A percentile compares a stretch with the other conserved stretches of the same genome.
Evolutionary conservation across 148 eudicot species (phyloP).

Genomic region (Fallopia convolvulus): DNA sequence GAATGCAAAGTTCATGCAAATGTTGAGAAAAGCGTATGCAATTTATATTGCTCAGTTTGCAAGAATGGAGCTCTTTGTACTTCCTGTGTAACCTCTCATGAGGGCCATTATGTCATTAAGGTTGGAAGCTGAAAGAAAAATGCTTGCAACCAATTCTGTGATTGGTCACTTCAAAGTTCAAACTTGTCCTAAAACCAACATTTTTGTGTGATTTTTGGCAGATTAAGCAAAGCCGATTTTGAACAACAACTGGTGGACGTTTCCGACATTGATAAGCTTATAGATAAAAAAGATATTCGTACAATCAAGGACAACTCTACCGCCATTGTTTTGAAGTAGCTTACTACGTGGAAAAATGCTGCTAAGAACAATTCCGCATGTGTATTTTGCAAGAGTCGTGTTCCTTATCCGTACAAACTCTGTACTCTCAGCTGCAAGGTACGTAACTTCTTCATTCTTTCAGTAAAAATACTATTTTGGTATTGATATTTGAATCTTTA

Average conservation of each 20-base stretch:
- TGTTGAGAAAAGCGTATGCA: background rate
- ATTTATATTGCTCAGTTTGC: background rate
- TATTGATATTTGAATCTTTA: background rate
- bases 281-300: background rate
- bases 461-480: background rate
- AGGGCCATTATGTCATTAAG: slow-evolving; percentile 1
- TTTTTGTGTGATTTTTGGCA: background rate
- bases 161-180: background rate
- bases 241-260: background rate
- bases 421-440: slow-evolving; percentile 9
- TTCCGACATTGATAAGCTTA: background rate
- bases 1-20: background rate
- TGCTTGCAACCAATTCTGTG: background rate
- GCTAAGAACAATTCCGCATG: background rate
- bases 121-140: background rate
- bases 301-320: background rate
- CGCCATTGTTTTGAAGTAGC: background rate
- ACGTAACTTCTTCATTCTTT: background rate
- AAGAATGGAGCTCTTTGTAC: background rate
- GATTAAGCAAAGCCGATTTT: background rate
- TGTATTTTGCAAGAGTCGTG: slow-evolving; percentile 3
- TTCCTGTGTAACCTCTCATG: slow-evolving; percentile 4
- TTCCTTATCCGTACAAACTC: background rate
- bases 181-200: background rate
- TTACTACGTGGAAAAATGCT: background rate